Evolutionary conservation across 352 stramenopile species (phyloP).

Genomic region (Thalassiosira livingstoniorum): DNA sequence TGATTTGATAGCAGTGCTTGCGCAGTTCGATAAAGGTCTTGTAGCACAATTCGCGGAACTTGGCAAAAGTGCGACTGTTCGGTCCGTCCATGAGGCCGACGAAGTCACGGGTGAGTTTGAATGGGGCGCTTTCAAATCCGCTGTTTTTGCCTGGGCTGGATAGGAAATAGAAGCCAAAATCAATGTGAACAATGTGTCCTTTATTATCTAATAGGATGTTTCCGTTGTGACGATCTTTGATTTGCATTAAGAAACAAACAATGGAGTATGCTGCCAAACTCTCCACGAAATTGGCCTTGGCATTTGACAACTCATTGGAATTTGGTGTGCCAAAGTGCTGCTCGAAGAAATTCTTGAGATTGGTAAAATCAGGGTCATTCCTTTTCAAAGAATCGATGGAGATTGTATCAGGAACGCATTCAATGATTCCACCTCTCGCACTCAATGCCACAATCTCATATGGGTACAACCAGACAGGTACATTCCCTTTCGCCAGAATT

Average conservation of each 20-base stretch:
- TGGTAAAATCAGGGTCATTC: constrained; percentile 92
- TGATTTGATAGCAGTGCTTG: constrained; percentile 94
- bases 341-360: constrained; percentile 93
- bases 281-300: constrained; percentile 93
- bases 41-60: constrained; percentile 95
- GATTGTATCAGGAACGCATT: constrained; percentile 96
- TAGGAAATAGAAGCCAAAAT: constrained; percentile 94
- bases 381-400: constrained; percentile 97
- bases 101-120: constrained; percentile 98
- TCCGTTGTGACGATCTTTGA: constrained; percentile 98
- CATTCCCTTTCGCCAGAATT: constrained; percentile 88
- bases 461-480: constrained; percentile 94
- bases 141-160: constrained; percentile 92
- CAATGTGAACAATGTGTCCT: constrained; percentile 96
- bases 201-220: constrained; percentile 96
- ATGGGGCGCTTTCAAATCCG: constrained; percentile 95
- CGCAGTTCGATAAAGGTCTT: constrained; percentile 94
- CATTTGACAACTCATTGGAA: constrained; percentile 82
- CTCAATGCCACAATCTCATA: constrained; percentile 98
- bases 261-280: constrained; percentile 93
- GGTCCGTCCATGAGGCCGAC: constrained; percentile 95
- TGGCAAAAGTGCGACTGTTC: constrained; percentile 91
- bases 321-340: constrained; percentile 89
- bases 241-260: constrained; percentile 95
- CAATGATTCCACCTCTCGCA: constrained; percentile 93